These are phyloP conservation scores for Beta lomatogona DNA, from an alignment of 179 eudicot species.

Conservation along the genomic window DNA sequence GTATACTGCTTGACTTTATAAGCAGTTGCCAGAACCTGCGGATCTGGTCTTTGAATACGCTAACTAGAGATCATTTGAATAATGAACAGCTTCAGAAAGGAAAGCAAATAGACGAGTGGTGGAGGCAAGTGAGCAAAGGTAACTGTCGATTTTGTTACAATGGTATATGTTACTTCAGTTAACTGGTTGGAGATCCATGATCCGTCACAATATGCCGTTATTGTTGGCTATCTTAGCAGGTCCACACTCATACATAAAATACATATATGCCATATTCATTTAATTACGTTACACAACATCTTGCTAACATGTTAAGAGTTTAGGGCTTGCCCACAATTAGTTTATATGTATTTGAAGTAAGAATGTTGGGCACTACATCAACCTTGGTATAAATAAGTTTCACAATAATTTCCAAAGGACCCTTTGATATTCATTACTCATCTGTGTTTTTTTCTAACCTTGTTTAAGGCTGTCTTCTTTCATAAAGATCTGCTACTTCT, in stretches of 20 bases:
- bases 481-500: neutral
- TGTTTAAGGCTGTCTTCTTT: neutral
- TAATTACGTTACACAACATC: too few species aligned
- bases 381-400: too few species aligned
- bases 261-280: neutral
- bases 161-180: neutral
- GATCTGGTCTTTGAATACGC: conserved; percentile 78
- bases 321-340: too few species aligned
- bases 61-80: conserved; percentile 75
- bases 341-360: too few species aligned
- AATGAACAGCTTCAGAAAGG: conserved; percentile 95
- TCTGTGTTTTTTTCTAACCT: neutral
- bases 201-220: neutral
- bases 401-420: too few species aligned
- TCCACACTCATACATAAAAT: neutral
- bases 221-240: neutral
- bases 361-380: too few species aligned
- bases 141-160: neutral
- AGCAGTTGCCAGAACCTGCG: conserved; percentile 94
- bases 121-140: conserved; percentile 97
- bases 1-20: conserved; percentile 83
- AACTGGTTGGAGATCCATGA: neutral
- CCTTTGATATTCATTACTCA: neutral
- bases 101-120: conserved; percentile 98
- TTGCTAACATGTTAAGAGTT: too few species aligned